These are phyloP conservation scores for Diplodia corticola DNA, from an alignment of 2,329 filamentous ascomycete genomes.

Conservation along the genomic window DNA sequence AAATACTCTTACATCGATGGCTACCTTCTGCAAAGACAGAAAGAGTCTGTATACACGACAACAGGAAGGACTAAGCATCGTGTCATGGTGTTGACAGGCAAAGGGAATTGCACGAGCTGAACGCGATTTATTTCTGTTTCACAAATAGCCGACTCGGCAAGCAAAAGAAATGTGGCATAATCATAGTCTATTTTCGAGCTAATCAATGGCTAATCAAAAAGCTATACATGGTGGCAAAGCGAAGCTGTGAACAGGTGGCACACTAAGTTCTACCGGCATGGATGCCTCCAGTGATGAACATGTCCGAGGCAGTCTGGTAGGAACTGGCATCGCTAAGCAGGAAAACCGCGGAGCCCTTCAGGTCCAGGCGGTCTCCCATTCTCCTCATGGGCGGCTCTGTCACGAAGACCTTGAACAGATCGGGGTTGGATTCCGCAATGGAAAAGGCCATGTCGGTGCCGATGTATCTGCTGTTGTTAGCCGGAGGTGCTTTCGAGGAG, in stretches of 20 bases:
- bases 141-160: too few species aligned
- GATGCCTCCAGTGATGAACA: not conserved
- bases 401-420: not conserved
- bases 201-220: not conserved
- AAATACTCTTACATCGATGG: too few species aligned
- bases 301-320: not conserved
- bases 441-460: not conserved
- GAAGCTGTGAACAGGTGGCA: not conserved
- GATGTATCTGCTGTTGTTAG: not conserved
- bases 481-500: not conserved
- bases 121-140: too few species aligned
- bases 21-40: too few species aligned
- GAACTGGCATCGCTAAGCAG: not conserved
- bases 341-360: not conserved
- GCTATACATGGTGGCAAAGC: not conserved
- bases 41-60: too few species aligned
- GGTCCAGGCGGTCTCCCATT: not conserved
- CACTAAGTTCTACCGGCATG: not conserved
- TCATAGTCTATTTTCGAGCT: too few species aligned
- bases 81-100: too few species aligned
- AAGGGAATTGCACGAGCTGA: too few species aligned
- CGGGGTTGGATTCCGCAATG: not conserved
- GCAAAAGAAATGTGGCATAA: too few species aligned
- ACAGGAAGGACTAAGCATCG: too few species aligned
- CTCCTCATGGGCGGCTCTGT: not conserved